Conservation (phyloP, 208 protist genomes). For the Acanthamoeba rhysodes region DNA sequence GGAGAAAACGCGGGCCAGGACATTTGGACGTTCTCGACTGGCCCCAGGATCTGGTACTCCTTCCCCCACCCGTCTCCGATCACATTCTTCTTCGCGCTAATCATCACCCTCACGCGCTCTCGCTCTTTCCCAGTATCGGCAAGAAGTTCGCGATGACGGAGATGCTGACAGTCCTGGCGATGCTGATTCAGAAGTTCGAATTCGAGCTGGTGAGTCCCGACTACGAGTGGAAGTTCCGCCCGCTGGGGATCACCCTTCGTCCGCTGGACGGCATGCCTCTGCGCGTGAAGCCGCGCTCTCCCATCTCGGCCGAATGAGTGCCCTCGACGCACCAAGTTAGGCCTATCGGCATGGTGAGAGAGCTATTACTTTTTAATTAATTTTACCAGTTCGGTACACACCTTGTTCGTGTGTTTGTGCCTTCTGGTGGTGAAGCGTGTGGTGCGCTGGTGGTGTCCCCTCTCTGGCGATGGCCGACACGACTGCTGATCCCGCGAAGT, state of each 20-base stretch:
- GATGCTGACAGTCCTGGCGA: constrained; percentile 9
- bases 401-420: neutral
- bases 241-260: no score
- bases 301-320: no score
- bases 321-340: no score
- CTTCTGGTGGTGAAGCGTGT: neutral
- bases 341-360: no score
- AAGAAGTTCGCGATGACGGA: constrained; percentile 57
- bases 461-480: neutral
- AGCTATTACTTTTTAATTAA: neutral
- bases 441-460: neutral
- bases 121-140: neutral
- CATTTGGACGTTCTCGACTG: neutral
- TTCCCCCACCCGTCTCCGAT: no score
- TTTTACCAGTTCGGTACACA: neutral
- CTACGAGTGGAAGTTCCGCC: constrained; percentile 5
- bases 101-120: neutral
- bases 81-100: neutral
- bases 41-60: neutral
- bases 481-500: neutral
- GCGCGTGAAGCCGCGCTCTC: no score
- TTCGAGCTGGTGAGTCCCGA: neutral
- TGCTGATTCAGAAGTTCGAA: neutral
- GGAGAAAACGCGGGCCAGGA: neutral
- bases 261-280: no score